Percentiles rank a stretch among this genome's conserved stretches.
These are phyloP conservation scores for Rhizophora apiculata DNA, from an alignment of 345 rosid genomes.

Conservation along the genomic window DNA sequence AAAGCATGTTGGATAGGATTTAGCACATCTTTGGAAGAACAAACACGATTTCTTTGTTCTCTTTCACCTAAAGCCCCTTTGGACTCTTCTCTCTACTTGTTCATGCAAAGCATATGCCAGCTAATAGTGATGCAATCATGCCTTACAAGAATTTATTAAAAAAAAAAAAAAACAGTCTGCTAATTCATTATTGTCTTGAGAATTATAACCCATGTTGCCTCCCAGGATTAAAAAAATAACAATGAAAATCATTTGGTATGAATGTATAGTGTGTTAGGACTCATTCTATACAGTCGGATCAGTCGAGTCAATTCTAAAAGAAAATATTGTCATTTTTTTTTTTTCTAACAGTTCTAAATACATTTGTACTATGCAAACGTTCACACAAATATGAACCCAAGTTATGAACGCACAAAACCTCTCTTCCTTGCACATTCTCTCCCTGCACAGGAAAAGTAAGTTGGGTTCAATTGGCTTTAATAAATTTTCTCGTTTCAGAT, in stretches of 20 bases:
- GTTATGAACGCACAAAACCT: no score
- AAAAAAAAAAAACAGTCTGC: constrained; percentile 5
- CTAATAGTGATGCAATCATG: constrained; percentile 45
- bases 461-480: constrained; percentile 19
- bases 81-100: constrained; percentile 5
- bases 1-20: background rate
- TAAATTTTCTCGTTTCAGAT: background rate
- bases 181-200: constrained; percentile 34
- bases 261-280: no score
- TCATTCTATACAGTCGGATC: no score
- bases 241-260: background rate
- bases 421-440: no score
- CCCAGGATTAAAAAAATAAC: constrained; percentile 5
- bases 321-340: no score
- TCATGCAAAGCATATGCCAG: constrained; percentile 45
- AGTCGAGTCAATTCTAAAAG: no score
- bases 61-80: constrained; percentile 7
- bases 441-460: background rate
- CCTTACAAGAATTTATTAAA: constrained; percentile 19
- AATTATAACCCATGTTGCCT: constrained; percentile 12
- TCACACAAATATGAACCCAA: no score
- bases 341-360: no score
- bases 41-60: background rate
- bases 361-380: no score
- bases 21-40: constrained; percentile 9